These are phyloP conservation scores for Thozetella sp. DNA, from an alignment of 495 filamentous ascomycete genomes.

Conservation along the genomic window DNA sequence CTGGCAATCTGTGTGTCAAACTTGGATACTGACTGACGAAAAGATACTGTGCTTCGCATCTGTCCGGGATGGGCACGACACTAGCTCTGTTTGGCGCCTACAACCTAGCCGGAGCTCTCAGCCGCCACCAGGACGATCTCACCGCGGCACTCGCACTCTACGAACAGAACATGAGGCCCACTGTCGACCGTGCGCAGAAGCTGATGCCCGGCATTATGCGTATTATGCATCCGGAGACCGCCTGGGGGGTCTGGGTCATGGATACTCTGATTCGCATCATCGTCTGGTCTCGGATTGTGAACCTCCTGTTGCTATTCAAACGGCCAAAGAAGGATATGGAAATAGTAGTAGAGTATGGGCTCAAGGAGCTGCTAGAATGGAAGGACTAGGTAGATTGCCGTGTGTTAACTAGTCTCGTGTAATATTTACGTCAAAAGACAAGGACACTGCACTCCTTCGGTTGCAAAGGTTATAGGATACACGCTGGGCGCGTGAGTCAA, in stretches of 20 bases:
- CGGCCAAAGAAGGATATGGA: too few species aligned
- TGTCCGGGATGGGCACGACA: constrained; percentile 21
- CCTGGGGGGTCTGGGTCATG: constrained; percentile 1
- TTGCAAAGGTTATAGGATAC: too few species aligned
- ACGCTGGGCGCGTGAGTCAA: too few species aligned
- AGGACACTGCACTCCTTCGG: too few species aligned
- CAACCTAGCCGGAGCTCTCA: constrained; percentile 21
- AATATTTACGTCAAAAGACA: too few species aligned
- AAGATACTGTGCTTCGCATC: constrained; percentile 8
- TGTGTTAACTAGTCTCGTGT: too few species aligned
- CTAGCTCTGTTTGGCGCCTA: constrained; percentile 24
- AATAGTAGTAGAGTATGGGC: too few species aligned
- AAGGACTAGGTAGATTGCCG: too few species aligned
- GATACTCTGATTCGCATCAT: background rate
- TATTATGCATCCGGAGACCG: background rate
- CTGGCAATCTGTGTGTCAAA: background rate
- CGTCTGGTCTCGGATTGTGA: too few species aligned
- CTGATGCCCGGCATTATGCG: constrained; percentile 6
- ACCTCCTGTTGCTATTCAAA: too few species aligned
- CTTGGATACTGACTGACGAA: background rate
- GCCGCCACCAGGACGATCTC: constrained; percentile 10
- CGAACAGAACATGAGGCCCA: constrained; percentile 15
- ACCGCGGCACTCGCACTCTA: constrained; percentile 16
- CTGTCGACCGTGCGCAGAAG: constrained; percentile 15
- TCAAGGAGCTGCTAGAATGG: too few species aligned